phyloP scores from a whole-genome alignment of 176 grass and related monocot species.

The Typha latifolia region DNA sequence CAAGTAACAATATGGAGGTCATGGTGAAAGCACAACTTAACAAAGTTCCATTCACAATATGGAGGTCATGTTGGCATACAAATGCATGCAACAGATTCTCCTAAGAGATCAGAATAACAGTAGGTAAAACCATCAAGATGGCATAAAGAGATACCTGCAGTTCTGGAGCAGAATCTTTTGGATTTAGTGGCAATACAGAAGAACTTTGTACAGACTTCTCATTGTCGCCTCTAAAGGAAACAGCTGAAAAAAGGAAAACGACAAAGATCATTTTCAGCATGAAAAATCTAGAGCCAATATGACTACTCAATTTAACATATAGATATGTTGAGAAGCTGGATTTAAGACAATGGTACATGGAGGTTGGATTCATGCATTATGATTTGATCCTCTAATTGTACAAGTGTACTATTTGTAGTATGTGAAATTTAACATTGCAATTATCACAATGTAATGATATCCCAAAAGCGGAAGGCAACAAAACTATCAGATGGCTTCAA shows the following conservation, averaged over 20 bases:
- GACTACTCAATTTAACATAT: no score
- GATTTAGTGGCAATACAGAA: constrained; percentile 8
- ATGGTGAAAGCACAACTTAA: neutral
- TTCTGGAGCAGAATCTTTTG: constrained; percentile 2
- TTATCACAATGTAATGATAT: no score
- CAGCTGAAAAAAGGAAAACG: constrained; percentile 34
- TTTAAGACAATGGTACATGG: no score
- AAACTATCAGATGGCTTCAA: no score
- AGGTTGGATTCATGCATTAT: no score
- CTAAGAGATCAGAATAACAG: neutral
- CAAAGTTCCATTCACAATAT: neutral
- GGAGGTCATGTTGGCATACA: neutral
- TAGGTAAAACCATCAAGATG: neutral
- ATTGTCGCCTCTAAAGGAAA: constrained; percentile 25
- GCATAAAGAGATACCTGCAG: constrained; percentile 16
- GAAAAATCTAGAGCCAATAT: no score
- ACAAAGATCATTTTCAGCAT: neutral
- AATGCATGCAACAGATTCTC: neutral
- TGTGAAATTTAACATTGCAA: no score
- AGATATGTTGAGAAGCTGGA: no score
- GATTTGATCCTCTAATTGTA: no score
- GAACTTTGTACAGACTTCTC: constrained; percentile 15
- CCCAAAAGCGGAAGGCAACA: no score
- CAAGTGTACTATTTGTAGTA: no score
- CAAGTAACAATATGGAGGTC: neutral